Base-by-base conservation (phyloP, 2,329 filamentous ascomycete species). In the Pseudopyrenochaeta lycopersici region DNA sequence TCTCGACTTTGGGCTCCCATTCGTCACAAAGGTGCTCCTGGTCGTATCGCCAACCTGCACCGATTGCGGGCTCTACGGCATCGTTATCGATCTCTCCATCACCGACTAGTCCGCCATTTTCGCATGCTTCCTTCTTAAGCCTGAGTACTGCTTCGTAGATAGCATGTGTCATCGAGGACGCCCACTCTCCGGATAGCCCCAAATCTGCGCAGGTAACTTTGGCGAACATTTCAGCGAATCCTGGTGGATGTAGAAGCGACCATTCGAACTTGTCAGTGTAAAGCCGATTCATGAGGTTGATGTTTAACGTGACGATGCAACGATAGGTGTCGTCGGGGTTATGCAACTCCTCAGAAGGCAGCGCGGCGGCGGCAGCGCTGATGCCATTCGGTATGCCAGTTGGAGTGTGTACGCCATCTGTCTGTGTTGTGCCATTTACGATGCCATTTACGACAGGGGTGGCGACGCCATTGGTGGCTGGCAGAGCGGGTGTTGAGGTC, bases 241-340 rank as follows among this genome's bases (percentile, higher is more conserved):
- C 94, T 1, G 92, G 90, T 2, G 93, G 92, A 68, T 98, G 93
- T 15, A 97, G 82, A 17, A 99, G 81, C 4, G 94, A 98, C 94
- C 94, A 98, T 74, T 98, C 94, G 61, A 99, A 98, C 71, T 93
- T 97, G 81, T 99, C 95, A 3, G 91, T 96, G 76, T 97, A 98
- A 11, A 98, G 84, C 65, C 90, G 88, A 50, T 96, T 96, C 47
- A 92, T 88, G 18, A 98, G 84, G 70, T 97, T 97, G 68, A 99
- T 90, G 72, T 90, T 97, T 39, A 99, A 81, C 39, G 87, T 91
- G 63, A 99, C 88, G 66, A 98, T 90, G 73, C 95, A 98, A 43
- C 95, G 88, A 76, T 98, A 97, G 2, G 91, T 93, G 75, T 98
- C 94, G 71, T 97, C 93, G 3, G 92, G 92, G 71, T 96, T 96